Percentiles rank a stretch among this genome's conserved stretches.
These are phyloP conservation scores for Sorghum bicolor DNA, from an alignment of 176 grass and related monocot genomes.

Conservation along the genomic window Sorghum_bicolor_NCBIv3 NC_012870.2:818001-818500, in stretches of 20 bases:
- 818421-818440: no score
- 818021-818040: conserved; percentile 69
- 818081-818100: conserved; percentile 78
- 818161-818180: conserved; percentile 69
- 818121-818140: conserved; percentile 76
- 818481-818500: neutral
- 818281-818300: neutral
- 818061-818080: conserved; percentile 60
- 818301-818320: neutral
- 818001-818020: conserved; percentile 87
- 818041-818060: conserved; percentile 67
- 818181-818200: conserved; percentile 35
- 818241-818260: neutral
- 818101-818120: conserved; percentile 49
- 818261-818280: neutral
- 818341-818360: neutral
- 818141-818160: conserved; percentile 60
- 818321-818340: neutral
- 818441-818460: neutral
- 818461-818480: neutral
- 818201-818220: neutral
- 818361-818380: neutral
- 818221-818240: neutral
- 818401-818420: neutral
- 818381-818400: neutral